Evolutionary conservation across 2,329 filamentous ascomycete species (phyloP).

Genomic region (Chaetomium olivaceum): DNA sequence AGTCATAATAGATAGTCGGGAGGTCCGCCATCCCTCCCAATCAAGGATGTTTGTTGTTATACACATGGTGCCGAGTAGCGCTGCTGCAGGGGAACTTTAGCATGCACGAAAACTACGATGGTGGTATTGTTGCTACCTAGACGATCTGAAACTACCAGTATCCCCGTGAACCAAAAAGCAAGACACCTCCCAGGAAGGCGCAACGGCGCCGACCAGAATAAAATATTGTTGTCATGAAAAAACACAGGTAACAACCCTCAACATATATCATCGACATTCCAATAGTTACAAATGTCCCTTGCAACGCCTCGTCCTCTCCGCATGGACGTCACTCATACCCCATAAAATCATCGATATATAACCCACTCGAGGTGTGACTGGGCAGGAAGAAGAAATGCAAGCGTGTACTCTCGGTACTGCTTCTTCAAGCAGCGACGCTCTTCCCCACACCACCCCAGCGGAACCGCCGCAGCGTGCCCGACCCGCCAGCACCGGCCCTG

Average conservation of each 20-base stretch:
- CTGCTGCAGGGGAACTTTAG: not conserved
- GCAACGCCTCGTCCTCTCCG: not conserved
- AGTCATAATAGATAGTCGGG: conserved; percentile 18
- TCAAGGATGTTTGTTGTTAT: not conserved
- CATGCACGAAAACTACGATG: not conserved
- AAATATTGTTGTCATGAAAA: conserved; percentile 4
- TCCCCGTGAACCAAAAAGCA: conserved; percentile 2
- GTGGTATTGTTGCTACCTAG: conserved; percentile 4
- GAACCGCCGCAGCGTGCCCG: conserved; percentile 53
- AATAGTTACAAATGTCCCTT: conserved; percentile 17
- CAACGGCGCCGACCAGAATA: not conserved
- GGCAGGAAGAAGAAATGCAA: too few relatives aligned
- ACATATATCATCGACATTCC: conserved; percentile 1
- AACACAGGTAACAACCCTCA: not conserved
- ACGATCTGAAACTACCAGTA: conserved; percentile 15
- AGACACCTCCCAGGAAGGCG: not conserved
- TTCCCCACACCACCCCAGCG: conserved; percentile 55
- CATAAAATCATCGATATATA: not conserved
- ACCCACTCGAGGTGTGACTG: not conserved
- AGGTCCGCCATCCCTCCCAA: not conserved
- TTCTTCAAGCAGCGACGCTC: conserved; percentile 49
- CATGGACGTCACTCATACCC: not conserved
- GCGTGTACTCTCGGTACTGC: not conserved
- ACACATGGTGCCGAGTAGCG: not conserved
- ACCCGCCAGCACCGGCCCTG: conserved; percentile 41